A percentile compares a stretch with the other conserved stretches of the same genome.
phyloP scores from a whole-genome alignment of 2,329 filamentous ascomycete species.

The Colletotrichum tropicicola region DNA sequence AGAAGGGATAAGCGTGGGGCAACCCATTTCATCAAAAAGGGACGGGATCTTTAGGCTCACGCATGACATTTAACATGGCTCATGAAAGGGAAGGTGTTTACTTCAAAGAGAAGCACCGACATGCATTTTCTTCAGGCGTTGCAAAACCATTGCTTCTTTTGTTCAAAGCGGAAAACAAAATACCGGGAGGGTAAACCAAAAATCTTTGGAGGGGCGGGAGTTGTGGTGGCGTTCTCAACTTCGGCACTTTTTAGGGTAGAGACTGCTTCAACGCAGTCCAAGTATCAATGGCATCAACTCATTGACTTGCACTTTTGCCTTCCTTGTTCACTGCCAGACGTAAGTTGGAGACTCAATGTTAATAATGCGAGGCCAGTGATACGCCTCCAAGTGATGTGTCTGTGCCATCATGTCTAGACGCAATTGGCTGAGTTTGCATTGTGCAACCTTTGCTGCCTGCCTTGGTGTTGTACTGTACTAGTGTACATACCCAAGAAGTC shows the following conservation, averaged over 20 bases:
- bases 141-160: constrained; percentile 32
- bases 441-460: too few species aligned
- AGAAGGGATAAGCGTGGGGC: constrained; percentile 26
- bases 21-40: not conserved
- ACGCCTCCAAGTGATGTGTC: too few species aligned
- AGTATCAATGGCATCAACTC: constrained; percentile 23
- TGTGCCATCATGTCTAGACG: too few species aligned
- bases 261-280: constrained; percentile 31
- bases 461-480: too few species aligned
- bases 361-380: not conserved
- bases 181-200: constrained; percentile 21
- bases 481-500: too few species aligned
- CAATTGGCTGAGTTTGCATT: too few species aligned
- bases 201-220: constrained; percentile 33
- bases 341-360: not conserved
- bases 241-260: constrained; percentile 25
- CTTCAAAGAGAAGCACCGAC: constrained; percentile 33
- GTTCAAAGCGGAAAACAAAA: constrained; percentile 24
- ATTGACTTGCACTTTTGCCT: constrained; percentile 2
- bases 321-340: not conserved
- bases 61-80: constrained; percentile 32
- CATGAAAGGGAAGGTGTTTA: constrained; percentile 32
- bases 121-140: constrained; percentile 47
- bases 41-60: not conserved
- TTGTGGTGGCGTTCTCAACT: constrained; percentile 37